These are phyloP conservation scores for Penicillium odoratum DNA, from an alignment of 495 filamentous ascomycete genomes.

Conservation along the genomic window DNA sequence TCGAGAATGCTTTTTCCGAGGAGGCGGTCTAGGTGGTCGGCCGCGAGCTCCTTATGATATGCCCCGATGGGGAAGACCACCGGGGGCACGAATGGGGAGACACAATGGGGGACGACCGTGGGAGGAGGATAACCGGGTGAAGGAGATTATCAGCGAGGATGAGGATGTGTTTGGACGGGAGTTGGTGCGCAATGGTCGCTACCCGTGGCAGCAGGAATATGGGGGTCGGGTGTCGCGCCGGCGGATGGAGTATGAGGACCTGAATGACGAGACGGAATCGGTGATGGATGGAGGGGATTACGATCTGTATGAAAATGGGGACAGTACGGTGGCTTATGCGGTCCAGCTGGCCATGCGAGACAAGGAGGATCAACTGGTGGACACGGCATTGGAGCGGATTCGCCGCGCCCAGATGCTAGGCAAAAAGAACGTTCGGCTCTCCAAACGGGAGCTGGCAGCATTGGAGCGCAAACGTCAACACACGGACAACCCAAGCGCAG, in stretches of 20 bases:
- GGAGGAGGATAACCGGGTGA: conserved; percentile 56
- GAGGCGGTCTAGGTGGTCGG: conserved; percentile 99
- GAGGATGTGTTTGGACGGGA: conserved; percentile 62
- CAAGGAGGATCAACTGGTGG: conserved; percentile 71
- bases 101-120: conserved; percentile 57
- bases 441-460: conserved; percentile 71
- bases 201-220: conserved; percentile 31
- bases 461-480: conserved; percentile 67
- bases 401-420: conserved; percentile 70
- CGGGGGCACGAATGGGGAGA: conserved; percentile 72
- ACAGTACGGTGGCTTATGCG: conserved; percentile 49
- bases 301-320: conserved; percentile 55
- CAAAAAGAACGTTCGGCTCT: conserved; percentile 72
- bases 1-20: conserved; percentile 99
- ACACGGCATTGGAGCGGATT: conserved; percentile 74
- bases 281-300: conserved; percentile 57
- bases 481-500: conserved; percentile 32
- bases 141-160: conserved; percentile 68
- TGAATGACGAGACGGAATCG: conserved; percentile 44
- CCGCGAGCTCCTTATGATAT: conserved; percentile 96
- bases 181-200: conserved; percentile 39
- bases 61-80: conserved; percentile 98
- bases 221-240: conserved; percentile 39
- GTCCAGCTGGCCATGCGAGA: conserved; percentile 57
- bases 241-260: conserved; percentile 49